These are phyloP conservation scores for Osmozyma mogii DNA, from an alignment of 805 yeast species.

Conservation along the genomic window DNA sequence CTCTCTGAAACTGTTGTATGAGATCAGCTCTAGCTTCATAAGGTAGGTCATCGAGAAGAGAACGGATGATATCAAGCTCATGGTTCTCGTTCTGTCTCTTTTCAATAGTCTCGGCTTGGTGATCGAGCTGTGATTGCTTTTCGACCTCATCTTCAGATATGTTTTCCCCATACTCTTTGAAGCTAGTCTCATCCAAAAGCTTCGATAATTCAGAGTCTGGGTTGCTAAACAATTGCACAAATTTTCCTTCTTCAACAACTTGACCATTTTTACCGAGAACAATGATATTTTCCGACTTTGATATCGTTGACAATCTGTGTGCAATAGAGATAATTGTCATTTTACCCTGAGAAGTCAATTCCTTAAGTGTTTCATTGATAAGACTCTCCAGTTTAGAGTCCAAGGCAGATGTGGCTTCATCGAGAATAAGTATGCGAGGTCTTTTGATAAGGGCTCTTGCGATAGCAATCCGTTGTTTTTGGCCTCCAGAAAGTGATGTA, in stretches of 20 bases:
- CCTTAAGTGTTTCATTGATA: conserved; percentile 34
- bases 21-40: conserved; percentile 23
- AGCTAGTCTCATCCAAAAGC: conserved; percentile 30
- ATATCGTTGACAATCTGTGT: conserved; percentile 37
- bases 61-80: conserved; percentile 18
- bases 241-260: conserved; percentile 33
- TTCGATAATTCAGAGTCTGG: conserved; percentile 35
- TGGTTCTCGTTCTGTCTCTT: conserved; percentile 9
- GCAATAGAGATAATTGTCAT: conserved; percentile 39
- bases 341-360: conserved; percentile 28
- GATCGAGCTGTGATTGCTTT: conserved; percentile 18
- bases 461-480: conserved; percentile 69
- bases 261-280: conserved; percentile 35
- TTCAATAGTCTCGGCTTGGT: conserved; percentile 18
- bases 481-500: conserved; percentile 62
- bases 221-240: conserved; percentile 32
- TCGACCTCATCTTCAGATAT: conserved; percentile 18
- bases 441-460: conserved; percentile 65
- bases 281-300: conserved; percentile 36
- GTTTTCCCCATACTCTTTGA: conserved; percentile 11
- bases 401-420: conserved; percentile 63
- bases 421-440: conserved; percentile 56
- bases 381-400: conserved; percentile 44
- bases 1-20: conserved; percentile 19
- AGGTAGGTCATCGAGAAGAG: conserved; percentile 31